Percentiles rank a stretch among this genome's conserved stretches.
Conservation (phyloP, 2,329 filamentous ascomycete species). For the Epichloe sp. region DNA sequence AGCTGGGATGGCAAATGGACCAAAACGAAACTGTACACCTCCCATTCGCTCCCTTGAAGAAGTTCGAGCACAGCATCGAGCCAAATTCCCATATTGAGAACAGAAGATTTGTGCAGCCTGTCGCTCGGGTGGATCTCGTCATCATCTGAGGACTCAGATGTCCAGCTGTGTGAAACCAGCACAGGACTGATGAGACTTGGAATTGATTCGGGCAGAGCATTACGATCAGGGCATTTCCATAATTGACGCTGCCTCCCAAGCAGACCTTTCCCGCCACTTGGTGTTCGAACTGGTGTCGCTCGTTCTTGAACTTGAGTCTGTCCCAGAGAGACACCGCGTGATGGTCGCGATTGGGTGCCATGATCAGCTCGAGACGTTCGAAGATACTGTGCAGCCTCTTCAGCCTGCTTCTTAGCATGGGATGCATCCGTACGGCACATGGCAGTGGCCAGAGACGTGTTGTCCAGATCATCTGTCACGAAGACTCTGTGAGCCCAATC, state of each 20-base stretch:
- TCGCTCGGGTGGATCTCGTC: conserved; percentile 13
- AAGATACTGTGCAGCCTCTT: conserved; percentile 34
- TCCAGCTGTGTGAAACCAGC: conserved; percentile 27
- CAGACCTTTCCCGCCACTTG: conserved; percentile 24
- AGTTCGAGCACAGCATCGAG: conserved; percentile 64
- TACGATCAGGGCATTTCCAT: conserved; percentile 45
- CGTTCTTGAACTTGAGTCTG: conserved; percentile 33
- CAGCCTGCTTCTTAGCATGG: conserved; percentile 34
- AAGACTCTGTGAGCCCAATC: conserved; percentile 70
- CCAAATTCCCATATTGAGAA: conserved; percentile 54
- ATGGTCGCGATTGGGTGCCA: conserved; percentile 23
- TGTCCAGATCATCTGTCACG: conserved; percentile 57
- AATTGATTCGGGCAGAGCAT: conserved; percentile 38
- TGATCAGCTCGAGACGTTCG: conserved; percentile 33
- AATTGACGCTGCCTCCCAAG: conserved; percentile 32
- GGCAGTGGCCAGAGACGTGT: conserved; percentile 56
- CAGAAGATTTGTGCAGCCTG: conserved; percentile 19
- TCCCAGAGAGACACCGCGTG: conserved; percentile 39
- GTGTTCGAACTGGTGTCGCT: conserved; percentile 25
- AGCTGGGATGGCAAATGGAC: conserved; percentile 79
- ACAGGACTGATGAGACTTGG: conserved; percentile 35
- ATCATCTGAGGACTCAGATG: conserved; percentile 1
- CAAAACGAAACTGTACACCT: conserved; percentile 81
- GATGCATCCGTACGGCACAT: conserved; percentile 52
- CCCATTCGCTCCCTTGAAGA: conserved; percentile 72